Percentiles rank a stretch among this genome's conserved stretches.
phyloP scores from a whole-genome alignment of 805 yeast genomes.

The Ogataea henricii region DNA sequence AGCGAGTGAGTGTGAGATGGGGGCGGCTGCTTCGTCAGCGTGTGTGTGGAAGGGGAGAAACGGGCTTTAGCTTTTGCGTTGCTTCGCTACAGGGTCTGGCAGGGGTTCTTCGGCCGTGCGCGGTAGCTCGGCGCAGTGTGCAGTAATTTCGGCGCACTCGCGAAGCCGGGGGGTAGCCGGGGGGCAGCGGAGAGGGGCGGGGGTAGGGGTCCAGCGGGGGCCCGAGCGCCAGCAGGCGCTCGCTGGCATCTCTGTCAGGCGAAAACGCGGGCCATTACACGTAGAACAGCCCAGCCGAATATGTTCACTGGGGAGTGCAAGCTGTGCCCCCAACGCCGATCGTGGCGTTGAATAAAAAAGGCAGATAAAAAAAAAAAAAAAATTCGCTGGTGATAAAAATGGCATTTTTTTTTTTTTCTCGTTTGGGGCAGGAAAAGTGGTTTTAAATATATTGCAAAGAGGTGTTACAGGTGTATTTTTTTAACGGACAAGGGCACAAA shows the following conservation, averaged over 20 bases:
- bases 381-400: constrained; percentile 6
- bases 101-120: constrained; percentile 4
- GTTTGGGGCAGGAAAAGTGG: constrained; percentile 8
- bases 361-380: constrained; percentile 7
- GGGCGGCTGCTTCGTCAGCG: no score
- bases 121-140: constrained; percentile 2
- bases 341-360: background rate
- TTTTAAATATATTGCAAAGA: background rate
- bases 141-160: no score
- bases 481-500: background rate
- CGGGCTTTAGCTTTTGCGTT: background rate
- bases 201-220: no score
- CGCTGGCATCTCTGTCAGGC: no score
- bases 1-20: no score
- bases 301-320: background rate
- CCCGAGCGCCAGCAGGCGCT: no score
- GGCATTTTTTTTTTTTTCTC: constrained; percentile 6
- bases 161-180: background rate
- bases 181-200: no score
- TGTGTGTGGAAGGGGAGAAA: no score
- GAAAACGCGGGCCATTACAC: no score
- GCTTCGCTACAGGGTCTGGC: background rate
- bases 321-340: background rate
- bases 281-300: no score
- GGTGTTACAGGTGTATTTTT: constrained; percentile 4